Base-by-base conservation (phyloP, 1,284 basidiomycete genomes). In the Tilletia walkeri region DNA sequence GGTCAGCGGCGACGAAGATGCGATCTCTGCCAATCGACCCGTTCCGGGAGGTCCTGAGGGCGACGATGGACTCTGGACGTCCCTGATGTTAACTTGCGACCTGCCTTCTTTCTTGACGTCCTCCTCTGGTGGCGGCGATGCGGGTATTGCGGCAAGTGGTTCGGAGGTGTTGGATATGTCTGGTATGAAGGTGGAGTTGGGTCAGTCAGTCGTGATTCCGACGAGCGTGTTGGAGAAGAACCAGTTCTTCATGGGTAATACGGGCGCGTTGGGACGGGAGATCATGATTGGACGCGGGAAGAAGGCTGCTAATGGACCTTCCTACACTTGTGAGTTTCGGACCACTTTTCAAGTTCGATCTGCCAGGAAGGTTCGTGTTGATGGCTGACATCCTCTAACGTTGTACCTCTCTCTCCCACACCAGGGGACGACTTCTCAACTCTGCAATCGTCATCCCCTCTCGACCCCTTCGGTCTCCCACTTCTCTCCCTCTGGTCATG, bases 51-150 rank as follows among this genome's bases (percentile, higher is more conserved):
- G 66, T 36, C 59, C 56, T 38, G 73, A 70, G 10, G 38, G 72
- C 41, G 75, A 80, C 53, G 78, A 80, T 39, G 79, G 79, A 0
- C 67, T 80, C 47, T 80, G 79, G 79, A 73, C 76, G 54, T 68
- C 70, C 14, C 70, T 80, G 59, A 79, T 74, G 41, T 69, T 80
- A 20, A 70, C 69, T 12, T 70, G 67, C 54, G 79, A 80, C 49
- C 49, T 79, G 18, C 70, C 59, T 16, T 16, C 59, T 9, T 38
- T 63, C 24, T 18, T 5, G 59, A 39, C 9, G 30, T 1, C 59
- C 12, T 16, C 59, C 7, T 16, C 59, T 34, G 9, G 18, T 9
- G 59, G 10, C 14, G 18, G 24, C 1, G 24, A 30, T 10, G 34
- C 24, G 24, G 16, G 9, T 18, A 18, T 18, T 7, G 54, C 54